Evolutionary conservation across 2,329 filamentous ascomycete genomes (phyloP), one percentile per base, ranked within the genome.

Genomic region (Calonectria crousiana): DNA sequence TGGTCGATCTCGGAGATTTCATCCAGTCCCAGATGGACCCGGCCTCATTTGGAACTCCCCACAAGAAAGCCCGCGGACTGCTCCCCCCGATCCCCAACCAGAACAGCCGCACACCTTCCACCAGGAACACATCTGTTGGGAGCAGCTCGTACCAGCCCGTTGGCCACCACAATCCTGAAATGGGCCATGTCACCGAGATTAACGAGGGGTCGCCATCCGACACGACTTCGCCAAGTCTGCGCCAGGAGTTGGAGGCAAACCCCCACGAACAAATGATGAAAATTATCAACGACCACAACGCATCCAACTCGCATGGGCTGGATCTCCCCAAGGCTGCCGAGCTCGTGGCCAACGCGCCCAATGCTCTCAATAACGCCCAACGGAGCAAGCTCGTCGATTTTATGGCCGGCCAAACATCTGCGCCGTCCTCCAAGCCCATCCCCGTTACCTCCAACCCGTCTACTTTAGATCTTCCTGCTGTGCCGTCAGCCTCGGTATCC

Each of bases 251-350:
- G 8, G 88, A 90, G 81, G 83, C 85, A n/a, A 90, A 90, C 72
- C 90, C 90, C 0, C 90, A 90, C 71, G 90, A 91, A 78, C 88
- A 88, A 66, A 92, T 92, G 88, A 91, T 93, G 89, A 91, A 89
- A 79, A 88, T 93, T 38, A 93, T 93, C 82, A 90, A 92, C 72
- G 90, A 91, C 74, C 90, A 91, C 75, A 93, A 93, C 75, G 90
- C 90, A 26, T 87, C 84, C 75, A 90, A 87, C 75, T 83, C 84
- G 4, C 83, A 84, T 0, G 85, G 87, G 58, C 83, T 90, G 67
- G 87, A 91, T 75, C 86, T 93, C 20, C 88, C 90, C 9, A 88
- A 91, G 69, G 87, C 84, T 11, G 83, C 83, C 6, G 82, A 86
- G 49, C 77, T 92, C 14, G 90, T 91, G 6, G 88, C 89, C 36